Base-by-base conservation (phyloP, 179 eudicot genomes). In the Gypsophila paniculata region DNA sequence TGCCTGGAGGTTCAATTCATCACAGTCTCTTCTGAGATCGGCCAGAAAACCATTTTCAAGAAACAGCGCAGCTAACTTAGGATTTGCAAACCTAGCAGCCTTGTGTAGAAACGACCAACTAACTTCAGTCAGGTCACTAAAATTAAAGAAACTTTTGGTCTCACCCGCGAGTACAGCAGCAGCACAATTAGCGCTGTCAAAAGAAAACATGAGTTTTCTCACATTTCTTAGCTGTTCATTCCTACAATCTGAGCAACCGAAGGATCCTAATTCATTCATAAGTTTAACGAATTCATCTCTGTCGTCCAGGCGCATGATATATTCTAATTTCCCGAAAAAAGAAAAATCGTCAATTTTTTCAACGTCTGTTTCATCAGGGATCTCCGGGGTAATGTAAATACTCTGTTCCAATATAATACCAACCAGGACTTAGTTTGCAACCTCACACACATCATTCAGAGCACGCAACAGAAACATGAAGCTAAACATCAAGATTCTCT, bases 21-120 rank as follows among this genome's bases (percentile, higher is more conserved):
- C 62, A 25, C 15, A 23, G n/a, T 58, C 62, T 58, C 32, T 58
- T 58, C 62, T 58, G 29, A 19, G 29, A 13, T 58, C 62, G 22
- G 62, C 32, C 62, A 23, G 62, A 23, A 58, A 58, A 12, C 62
- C 62, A 58, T 58, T 22, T 58, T 58, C 62, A 58, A 58, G 62
- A 58, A 58, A 58, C n/a, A 58, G 62, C 32, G 62, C 34, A 25
- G 62, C 22, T 58, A 58, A 58, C 14, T 23, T 58, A 58, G 62
- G 62, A 32, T 8, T 12, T 58, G 5, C 62, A 58, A 8, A 5
- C 62, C 3, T 23, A 23, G 62, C 62, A 58, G 62, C 62, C 0
- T 58, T 25, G 36, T 58, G 62, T 58, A 58, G 29, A 58, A 23
- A 58, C 22, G 62, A 12, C 62, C 62, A 58, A 23, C 34, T 22